Percentiles rank a stretch among this genome's conserved stretches.
Conservation (phyloP, 805 yeast species). For the Ogataea corticis region DNA sequence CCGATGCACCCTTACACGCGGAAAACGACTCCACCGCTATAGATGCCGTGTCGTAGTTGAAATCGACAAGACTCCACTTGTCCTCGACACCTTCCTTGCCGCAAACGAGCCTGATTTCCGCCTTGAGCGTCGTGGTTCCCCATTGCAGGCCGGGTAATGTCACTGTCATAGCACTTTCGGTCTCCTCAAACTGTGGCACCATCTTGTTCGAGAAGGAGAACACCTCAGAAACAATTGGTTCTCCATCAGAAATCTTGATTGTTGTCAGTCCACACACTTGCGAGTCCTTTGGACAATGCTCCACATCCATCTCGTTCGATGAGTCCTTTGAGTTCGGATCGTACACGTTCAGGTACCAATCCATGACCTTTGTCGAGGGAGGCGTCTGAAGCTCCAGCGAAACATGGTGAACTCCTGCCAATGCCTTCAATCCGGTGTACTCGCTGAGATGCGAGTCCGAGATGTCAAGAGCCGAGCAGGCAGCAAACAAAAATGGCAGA, state of each 20-base stretch:
- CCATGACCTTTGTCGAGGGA: constrained; percentile 62
- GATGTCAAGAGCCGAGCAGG: constrained; percentile 26
- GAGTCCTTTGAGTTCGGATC: constrained; percentile 43
- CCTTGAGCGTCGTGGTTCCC: constrained; percentile 61
- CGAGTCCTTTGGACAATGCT: constrained; percentile 67
- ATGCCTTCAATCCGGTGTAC: constrained; percentile 42
- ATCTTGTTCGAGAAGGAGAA: constrained; percentile 54
- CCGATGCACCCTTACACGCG: constrained; percentile 36
- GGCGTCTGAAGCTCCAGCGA: constrained; percentile 60
- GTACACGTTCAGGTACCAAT: constrained; percentile 77
- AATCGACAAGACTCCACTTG: constrained; percentile 34
- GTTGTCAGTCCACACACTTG: constrained; percentile 76
- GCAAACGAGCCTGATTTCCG: constrained; percentile 51
- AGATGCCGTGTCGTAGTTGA: constrained; percentile 39
- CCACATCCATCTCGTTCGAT: constrained; percentile 33
- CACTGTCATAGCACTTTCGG: constrained; percentile 36
- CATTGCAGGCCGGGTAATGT: constrained; percentile 57
- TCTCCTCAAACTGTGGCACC: constrained; percentile 34
- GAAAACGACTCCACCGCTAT: constrained; percentile 36
- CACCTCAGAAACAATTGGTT: constrained; percentile 56
- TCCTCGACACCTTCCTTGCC: constrained; percentile 30
- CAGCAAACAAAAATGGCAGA: neutral
- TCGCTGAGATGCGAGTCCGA: constrained; percentile 34
- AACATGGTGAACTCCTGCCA: constrained; percentile 52
- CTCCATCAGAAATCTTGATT: constrained; percentile 50